phyloP scores from a whole-genome alignment of 2,329 filamentous ascomycete genomes.

The Fusarium protoensiforme region DNA sequence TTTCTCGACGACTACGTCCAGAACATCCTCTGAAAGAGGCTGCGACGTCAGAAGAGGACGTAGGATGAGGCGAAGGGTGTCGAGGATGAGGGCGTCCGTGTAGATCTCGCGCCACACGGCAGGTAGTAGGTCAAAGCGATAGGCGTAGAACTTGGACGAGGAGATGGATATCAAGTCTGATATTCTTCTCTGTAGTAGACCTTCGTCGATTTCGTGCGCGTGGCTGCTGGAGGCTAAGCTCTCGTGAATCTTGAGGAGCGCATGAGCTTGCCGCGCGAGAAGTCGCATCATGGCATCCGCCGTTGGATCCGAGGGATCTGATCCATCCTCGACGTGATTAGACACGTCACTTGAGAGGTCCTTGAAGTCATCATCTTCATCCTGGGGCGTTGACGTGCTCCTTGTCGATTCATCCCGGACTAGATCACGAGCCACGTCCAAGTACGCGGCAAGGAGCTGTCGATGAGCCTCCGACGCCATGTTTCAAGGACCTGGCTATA shows the following conservation, averaged over 20 bases:
- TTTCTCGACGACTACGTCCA: constrained; percentile 69
- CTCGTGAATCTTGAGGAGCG: constrained; percentile 39
- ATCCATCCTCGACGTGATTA: background rate
- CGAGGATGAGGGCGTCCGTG: constrained; percentile 75
- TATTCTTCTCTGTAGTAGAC: constrained; percentile 56
- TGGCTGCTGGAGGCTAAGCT: background rate
- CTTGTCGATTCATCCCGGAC: background rate
- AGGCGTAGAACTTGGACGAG: constrained; percentile 76
- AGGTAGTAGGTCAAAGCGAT: constrained; percentile 74
- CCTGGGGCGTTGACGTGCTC: background rate
- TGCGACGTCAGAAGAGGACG: background rate
- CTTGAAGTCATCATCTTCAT: background rate
- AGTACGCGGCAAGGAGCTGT: constrained; percentile 40
- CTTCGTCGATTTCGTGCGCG: constrained; percentile 8
- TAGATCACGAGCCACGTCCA: constrained; percentile 36
- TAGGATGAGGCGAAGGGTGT: constrained; percentile 58
- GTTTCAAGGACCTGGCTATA: background rate
- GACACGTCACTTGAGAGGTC: background rate
- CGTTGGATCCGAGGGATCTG: constrained; percentile 11
- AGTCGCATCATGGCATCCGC: constrained; percentile 40
- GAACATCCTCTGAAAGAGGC: constrained; percentile 26
- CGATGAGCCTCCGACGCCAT: constrained; percentile 35
- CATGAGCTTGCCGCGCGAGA: constrained; percentile 44
- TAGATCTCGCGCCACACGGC: constrained; percentile 77
- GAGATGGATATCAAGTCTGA: constrained; percentile 69